Base-by-base conservation (phyloP, 177 flowering plant genomes). In the Vitis hybrid region DNA sequence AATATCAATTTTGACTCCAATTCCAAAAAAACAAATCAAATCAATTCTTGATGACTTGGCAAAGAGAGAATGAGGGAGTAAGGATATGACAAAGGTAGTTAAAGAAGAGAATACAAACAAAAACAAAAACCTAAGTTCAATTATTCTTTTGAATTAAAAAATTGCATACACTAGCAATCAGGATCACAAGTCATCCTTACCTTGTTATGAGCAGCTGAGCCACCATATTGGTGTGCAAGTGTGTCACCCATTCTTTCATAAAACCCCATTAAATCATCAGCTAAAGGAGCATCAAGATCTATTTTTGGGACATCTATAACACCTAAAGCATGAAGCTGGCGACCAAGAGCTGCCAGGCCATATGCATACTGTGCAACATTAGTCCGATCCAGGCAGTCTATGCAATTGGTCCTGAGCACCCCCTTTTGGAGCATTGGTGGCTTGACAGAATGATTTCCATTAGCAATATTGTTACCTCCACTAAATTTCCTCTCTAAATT, bases 121-220 rank as follows among this genome's bases (percentile, higher is more conserved):
- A 39, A 67, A 67, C 50, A 15, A 60, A 26, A 17, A n/a, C 17
- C 0, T 8, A 15, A 63, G 19, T 4, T 48, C 8, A 17, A 34
- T 6, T 26, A 11, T 55, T 8, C 8, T 61, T 18, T 6, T 14
- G 17, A 17, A 51, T 60, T 51, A 10, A 39, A 7, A 70, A 51
- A 12, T 30, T 64, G 49, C 11, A 45, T 11, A 14, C 5, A 10
- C 11, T 51, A 10, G 13, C 17, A 51, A 69, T 12, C 49, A 63
- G 48, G 11, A 39, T 56, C 2, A 57, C 39, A 65, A 13, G 45
- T 61, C 48, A 23, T 15, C 58, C 30, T 19, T 75, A 84, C 87
- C 85, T 84, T 84, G 68, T 82, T 84, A 68, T 84, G 87, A 66
- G 87, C 87, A 32, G 87, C 87, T 56, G 87, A 84, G 60, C 87